Evolutionary conservation across 371 early-diverging fungal genomes (phyloP).

Genomic region (Apophysomyces trapeziformis): DNA sequence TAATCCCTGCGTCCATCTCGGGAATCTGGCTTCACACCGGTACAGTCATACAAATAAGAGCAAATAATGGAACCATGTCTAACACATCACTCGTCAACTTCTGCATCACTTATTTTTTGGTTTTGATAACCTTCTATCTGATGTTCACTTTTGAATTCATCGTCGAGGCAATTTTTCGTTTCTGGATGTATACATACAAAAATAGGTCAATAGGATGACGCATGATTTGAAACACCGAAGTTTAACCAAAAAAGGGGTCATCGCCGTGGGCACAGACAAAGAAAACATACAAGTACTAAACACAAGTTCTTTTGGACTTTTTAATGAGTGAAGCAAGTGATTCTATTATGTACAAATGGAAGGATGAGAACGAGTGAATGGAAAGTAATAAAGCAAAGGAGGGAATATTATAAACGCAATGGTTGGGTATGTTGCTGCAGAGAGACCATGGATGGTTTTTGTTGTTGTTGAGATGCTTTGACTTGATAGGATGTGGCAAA

Average conservation of each 20-base stretch:
- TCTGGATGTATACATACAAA: too few species aligned
- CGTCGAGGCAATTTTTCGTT: too few species aligned
- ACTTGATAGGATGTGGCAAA: background rate
- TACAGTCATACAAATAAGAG: too few species aligned
- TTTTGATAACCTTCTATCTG: too few species aligned
- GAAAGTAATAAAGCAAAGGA: too few species aligned
- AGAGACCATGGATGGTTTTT: background rate
- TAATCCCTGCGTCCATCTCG: too few species aligned
- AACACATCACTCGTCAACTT: too few species aligned
- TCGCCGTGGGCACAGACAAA: constrained; percentile 10
- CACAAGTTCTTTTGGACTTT: background rate
- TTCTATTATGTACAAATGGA: constrained; percentile 8
- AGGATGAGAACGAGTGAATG: background rate
- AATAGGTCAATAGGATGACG: background rate
- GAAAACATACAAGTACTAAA: background rate
- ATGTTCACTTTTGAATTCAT: too few species aligned
- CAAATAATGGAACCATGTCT: too few species aligned
- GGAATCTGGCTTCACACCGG: too few species aligned
- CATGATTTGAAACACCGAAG: background rate
- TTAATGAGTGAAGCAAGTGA: background rate
- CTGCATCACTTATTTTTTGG: too few species aligned
- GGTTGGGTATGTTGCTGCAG: constrained; percentile 3
- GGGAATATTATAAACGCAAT: background rate
- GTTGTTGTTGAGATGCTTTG: constrained; percentile 1
- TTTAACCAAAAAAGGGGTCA: constrained; percentile 9